A percentile compares a stretch with the other conserved stretches of the same genome.
Evolutionary conservation across 306 rosid genomes (phyloP).

Genomic region (Amphicarpaea edgeworthii): DNA sequence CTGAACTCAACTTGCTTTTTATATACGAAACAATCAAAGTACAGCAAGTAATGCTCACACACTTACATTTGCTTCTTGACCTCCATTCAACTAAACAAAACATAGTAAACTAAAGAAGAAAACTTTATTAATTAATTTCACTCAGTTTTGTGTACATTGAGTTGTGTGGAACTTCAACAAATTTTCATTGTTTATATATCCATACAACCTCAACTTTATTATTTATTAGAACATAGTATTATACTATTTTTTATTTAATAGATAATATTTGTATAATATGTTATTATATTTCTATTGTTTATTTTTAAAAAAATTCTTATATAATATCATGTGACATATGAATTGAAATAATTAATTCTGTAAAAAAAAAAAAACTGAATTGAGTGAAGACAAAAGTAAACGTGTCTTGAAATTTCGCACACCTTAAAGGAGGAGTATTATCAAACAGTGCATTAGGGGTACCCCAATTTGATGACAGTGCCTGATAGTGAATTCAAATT

Average conservation of each 20-base stretch:
- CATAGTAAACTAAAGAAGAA: background rate
- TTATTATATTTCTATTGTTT: too few species aligned
- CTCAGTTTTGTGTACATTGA: too few species aligned
- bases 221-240: too few species aligned
- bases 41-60: background rate
- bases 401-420: background rate
- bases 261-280: too few species aligned
- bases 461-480: background rate
- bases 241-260: too few species aligned
- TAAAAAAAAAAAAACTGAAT: too few species aligned
- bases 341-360: too few species aligned
- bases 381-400: too few species aligned
- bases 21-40: background rate
- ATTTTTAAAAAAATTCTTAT: too few species aligned
- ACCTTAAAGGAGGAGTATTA: background rate
- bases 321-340: too few species aligned
- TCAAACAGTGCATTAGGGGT: background rate
- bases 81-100: background rate
- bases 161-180: background rate
- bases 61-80: too few species aligned
- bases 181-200: background rate
- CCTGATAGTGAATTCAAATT: background rate
- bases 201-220: too few species aligned
- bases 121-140: background rate
- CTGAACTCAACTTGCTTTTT: slow-evolving; percentile 22